Conservation (phyloP, 805 yeast species). For the Schizosaccharomyces pombe region DNA sequence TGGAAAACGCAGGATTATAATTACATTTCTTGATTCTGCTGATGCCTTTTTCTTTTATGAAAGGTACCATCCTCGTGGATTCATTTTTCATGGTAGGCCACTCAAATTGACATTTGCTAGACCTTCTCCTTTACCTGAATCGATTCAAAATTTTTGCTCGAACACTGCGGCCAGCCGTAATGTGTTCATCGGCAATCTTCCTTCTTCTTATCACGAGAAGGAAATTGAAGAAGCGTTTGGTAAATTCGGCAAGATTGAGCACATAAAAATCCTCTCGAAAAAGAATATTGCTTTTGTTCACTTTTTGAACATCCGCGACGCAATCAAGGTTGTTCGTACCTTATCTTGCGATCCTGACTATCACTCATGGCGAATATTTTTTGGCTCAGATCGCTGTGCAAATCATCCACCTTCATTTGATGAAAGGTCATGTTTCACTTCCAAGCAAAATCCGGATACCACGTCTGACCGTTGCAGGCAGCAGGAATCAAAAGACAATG, state of each 20-base stretch:
- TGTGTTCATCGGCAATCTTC: conserved; percentile 66
- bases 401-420: too few relatives aligned
- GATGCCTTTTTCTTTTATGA: conserved; percentile 80
- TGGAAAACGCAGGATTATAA: conserved; percentile 66
- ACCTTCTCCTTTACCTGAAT: conserved; percentile 50
- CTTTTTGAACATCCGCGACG: conserved; percentile 61
- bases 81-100: conserved; percentile 57
- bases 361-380: conserved; percentile 54
- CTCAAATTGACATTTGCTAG: conserved; percentile 87
- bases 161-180: conserved; percentile 84
- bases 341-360: conserved; percentile 48
- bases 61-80: conserved; percentile 67
- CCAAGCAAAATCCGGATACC: not conserved
- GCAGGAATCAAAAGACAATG: conserved; percentile 14
- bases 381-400: conserved; percentile 61
- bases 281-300: conserved; percentile 64
- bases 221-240: conserved; percentile 43
- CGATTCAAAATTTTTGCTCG: conserved; percentile 50
- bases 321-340: conserved; percentile 63
- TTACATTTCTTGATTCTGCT: conserved; percentile 70
- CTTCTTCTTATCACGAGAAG: conserved; percentile 39
- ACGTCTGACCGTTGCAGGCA: not conserved
- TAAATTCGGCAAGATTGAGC: conserved; percentile 63
- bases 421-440: not conserved
- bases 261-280: conserved; percentile 52